phyloP scores from a whole-genome alignment of 345 rosid genomes.

The Gossypium arboreum region DNA sequence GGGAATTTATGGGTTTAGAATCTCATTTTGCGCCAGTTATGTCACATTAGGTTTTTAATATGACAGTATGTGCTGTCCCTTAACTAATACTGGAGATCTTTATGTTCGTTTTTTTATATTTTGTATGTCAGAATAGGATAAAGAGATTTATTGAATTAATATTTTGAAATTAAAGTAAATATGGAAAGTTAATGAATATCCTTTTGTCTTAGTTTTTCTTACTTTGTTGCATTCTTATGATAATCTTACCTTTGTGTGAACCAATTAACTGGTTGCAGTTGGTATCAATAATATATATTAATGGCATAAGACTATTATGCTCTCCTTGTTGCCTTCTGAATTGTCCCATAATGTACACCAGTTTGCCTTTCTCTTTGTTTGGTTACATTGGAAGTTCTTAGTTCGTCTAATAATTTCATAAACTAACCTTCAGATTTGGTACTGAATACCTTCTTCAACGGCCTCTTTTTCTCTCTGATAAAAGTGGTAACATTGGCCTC shows the following conservation, averaged over 20 bases:
- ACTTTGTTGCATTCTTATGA: too few relatives aligned
- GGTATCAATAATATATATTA: too few relatives aligned
- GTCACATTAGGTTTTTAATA: neutral
- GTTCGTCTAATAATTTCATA: neutral
- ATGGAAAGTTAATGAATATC: neutral
- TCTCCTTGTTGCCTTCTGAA: too few relatives aligned
- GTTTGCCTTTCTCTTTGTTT: too few relatives aligned
- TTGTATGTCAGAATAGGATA: neutral
- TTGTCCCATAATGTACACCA: too few relatives aligned
- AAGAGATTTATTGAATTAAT: neutral
- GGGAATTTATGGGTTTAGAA: neutral
- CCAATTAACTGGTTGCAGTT: too few relatives aligned
- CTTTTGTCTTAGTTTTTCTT: neutral
- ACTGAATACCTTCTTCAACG: neutral
- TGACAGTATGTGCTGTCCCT: neutral
- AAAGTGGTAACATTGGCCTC: neutral
- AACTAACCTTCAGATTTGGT: neutral
- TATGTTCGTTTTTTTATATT: neutral
- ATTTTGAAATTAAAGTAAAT: neutral
- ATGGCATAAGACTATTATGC: too few relatives aligned
- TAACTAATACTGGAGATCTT: neutral
- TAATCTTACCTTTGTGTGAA: too few relatives aligned
- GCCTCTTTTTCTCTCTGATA: too few relatives aligned
- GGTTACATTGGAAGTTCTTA: neutral
- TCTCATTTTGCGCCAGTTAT: neutral